Base-by-base conservation (phyloP, 2,329 filamentous ascomycete genomes). In the Myriosclerotinia duriaeana region DNA sequence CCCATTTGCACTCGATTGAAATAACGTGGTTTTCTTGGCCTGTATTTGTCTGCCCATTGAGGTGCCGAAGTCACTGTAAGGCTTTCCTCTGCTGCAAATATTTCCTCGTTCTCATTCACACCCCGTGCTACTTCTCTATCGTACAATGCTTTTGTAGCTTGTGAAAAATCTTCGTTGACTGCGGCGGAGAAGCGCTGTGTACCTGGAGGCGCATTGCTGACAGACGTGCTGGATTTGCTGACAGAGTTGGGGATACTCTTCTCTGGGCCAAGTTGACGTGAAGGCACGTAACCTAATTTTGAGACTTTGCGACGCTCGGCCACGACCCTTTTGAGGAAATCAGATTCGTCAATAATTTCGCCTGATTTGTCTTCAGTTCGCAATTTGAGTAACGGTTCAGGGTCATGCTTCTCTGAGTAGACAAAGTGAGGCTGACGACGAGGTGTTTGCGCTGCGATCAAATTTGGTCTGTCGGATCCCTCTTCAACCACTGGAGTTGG, bases 1-100 rank as follows among this genome's bases (percentile, higher is more conserved):
- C 95, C 95, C 91, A 97, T 97, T 78, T 97, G 93, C 56, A 98
- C 93, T 52, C 95, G 89, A 77, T 98, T 98, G 84, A 99, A 99
- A 80, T 97, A 98, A 68, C 90, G 87, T 15, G 95, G 95, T 79
- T 98, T 99, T 70, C 95, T 87, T 9, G 94, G 93, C 50, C 90
- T 87, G 78, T 96, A 90, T 78, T 94, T 93, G 76, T 88, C 87
- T 7, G 89, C 88, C 93, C 93, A 97, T 70, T 88, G 85, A 5
- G 92, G 89, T 71, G 87, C 87, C 3, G 84, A 80, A 6, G 80
- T 79, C 12, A 85, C 85, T 42, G 84, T 80, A 36, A 97, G 87
- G 52, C 89, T 84, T 78, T 97, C 95, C 79, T 99, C 95, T 11
- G 89, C 91, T 0, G 91, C 88, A 75, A 99, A 97, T 44, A 99